Evolutionary conservation across 1,284 basidiomycete genomes (phyloP), one percentile per base, ranked within the genome.

Genomic region (Amylostereum areolatum): DNA sequence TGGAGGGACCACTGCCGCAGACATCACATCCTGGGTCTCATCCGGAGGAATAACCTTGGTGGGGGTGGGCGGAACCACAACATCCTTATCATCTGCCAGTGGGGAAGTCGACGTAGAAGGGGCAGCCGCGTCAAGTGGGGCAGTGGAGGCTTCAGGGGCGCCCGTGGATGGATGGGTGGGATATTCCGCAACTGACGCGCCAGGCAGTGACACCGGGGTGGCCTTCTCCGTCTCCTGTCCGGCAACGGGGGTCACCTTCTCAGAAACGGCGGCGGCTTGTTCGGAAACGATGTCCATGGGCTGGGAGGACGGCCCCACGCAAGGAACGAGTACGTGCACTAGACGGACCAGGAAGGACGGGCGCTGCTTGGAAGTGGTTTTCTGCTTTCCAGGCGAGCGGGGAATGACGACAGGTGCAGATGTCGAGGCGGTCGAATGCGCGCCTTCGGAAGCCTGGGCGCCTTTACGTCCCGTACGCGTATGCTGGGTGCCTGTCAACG

Each of bases 1-100:
- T 2, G 83, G 84, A 5, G 85, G 73, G 52, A 81, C 85, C 45
- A 87, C 85, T 4, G 83, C 82, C 10, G 80, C 80, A 3, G 81
- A 83, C 24, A 79, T 80, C 48, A 88, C 69, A 34, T 82, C 82
- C 41, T 75, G 81, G 8, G 85, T 86, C 70, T 86, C 76, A 10
- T 73, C 67, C 34, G 60, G 57, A 18, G 66, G 66, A 24, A 69
- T 57, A 31, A 68, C 62, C 47, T 65, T 69, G n/a, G 74, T 75
- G 2, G 80, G 77, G 12, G 80, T 75, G 1, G 81, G 77, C 33
- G 80, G 80, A 3, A 80, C 65, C 43, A 81, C 60, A 41, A 78
- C 64, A 33, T 72, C 69, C 11, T 59, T 55, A 47, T 71, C 67
- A 31, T 58, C 49, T 10, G 60, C 43, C 4, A 62, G 28, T 34